Percentiles rank a stretch among this genome's conserved stretches.
phyloP scores from a whole-genome alignment of 179 eudicot species.

The Silene coronaria region DNA sequence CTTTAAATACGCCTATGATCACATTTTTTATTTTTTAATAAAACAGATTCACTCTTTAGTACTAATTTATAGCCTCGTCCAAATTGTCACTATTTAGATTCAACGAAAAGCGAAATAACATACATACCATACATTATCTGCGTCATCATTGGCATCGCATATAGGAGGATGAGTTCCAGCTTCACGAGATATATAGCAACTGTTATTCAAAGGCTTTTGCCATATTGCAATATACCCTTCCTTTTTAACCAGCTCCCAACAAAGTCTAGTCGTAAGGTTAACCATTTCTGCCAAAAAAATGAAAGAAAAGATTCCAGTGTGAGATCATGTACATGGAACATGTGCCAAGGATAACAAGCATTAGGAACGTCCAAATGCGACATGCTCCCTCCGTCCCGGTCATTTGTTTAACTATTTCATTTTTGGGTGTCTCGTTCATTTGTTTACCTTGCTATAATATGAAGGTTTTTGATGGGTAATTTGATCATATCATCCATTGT shows the following conservation, averaged over 20 bases:
- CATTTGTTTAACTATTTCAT: no score
- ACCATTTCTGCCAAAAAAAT: conserved; percentile 62
- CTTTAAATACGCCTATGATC: no score
- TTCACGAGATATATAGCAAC: conserved; percentile 72
- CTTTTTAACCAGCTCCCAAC: conserved; percentile 93
- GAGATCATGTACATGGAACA: neutral
- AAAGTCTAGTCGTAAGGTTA: conserved; percentile 73
- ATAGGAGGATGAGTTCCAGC: conserved; percentile 65
- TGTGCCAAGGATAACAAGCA: neutral
- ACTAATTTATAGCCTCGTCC: neutral
- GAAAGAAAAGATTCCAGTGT: conserved; percentile 9
- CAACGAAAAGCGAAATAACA: neutral
- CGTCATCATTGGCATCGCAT: conserved; percentile 72
- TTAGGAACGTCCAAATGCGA: neutral
- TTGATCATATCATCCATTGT: no score
- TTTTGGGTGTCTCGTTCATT: no score
- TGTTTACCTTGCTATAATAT: no score
- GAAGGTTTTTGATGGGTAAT: no score
- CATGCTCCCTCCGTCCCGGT: no score
- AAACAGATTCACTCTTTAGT: neutral
- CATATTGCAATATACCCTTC: conserved; percentile 92
- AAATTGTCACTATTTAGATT: neutral
- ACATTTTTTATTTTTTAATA: no score
- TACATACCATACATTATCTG: conserved; percentile 93
- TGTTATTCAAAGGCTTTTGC: conserved; percentile 87